Conservation (phyloP, 139 green algal species). For the Ettlia oleoabundans region DNA sequence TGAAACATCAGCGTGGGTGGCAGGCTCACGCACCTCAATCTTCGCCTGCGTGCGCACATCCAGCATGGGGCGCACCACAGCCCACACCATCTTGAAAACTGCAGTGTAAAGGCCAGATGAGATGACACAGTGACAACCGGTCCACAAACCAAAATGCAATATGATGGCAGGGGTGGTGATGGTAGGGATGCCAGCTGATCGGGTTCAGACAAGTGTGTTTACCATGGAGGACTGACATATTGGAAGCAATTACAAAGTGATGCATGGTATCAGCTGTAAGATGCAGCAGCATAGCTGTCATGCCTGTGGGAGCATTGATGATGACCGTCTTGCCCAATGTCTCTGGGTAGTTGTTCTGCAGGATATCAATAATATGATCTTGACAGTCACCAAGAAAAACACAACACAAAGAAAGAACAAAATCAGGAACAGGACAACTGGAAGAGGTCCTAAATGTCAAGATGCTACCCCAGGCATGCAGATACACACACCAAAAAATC, state of each 20-base stretch:
- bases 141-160: neutral
- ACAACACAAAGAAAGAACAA: no score
- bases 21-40: constrained; percentile 82
- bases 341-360: constrained; percentile 89
- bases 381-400: neutral
- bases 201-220: no score
- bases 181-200: no score
- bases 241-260: no score
- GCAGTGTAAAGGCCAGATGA: neutral
- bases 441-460: no score
- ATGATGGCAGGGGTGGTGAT: no score
- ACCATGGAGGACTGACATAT: no score
- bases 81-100: constrained; percentile 80
- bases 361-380: neutral
- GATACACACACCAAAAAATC: no score
- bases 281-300: neutral
- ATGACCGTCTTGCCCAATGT: constrained; percentile 84
- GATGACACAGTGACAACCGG: neutral
- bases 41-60: constrained; percentile 82
- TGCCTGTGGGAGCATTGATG: constrained; percentile 78
- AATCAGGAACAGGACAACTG: no score
- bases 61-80: constrained; percentile 76
- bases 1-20: no score
- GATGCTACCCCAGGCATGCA: neutral
- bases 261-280: no score